These are phyloP conservation scores for Effrenium voratum DNA, from an alignment of 73 alveolate species.

Conservation along the genomic window DNA sequence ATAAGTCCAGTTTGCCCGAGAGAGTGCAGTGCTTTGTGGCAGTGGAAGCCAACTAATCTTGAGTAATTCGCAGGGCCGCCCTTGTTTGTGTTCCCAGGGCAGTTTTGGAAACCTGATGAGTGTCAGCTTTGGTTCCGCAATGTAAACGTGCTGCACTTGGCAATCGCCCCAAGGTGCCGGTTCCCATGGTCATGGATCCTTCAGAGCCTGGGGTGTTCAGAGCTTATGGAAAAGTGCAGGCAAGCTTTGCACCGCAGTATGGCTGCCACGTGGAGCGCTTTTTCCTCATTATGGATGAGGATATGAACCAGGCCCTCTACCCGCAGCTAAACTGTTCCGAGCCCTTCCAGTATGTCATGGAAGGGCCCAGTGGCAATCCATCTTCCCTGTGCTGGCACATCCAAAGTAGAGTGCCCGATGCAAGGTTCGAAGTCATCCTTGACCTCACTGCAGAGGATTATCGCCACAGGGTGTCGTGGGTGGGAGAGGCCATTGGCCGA, in stretches of 20 bases:
- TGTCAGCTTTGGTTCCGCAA: not conserved
- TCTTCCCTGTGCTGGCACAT: constrained; percentile 52
- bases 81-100: too few species aligned
- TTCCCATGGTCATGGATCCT: constrained; percentile 64
- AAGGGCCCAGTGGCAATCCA: constrained; percentile 50
- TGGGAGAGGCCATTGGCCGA: not conserved
- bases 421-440: constrained; percentile 36
- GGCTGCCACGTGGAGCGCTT: constrained; percentile 35
- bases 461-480: constrained; percentile 73
- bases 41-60: too few species aligned
- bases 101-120: too few species aligned
- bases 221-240: constrained; percentile 53
- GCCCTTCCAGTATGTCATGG: constrained; percentile 41
- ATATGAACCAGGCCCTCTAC: constrained; percentile 2
- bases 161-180: constrained; percentile 16
- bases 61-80: too few species aligned
- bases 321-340: constrained; percentile 48
- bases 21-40: too few species aligned
- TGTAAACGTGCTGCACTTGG: not conserved
- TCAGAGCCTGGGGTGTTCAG: constrained; percentile 51
- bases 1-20: too few species aligned
- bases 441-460: constrained; percentile 73
- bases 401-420: not conserved
- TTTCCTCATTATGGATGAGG: constrained; percentile 52
- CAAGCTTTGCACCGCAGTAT: not conserved